These are phyloP conservation scores for Fusarium buharicum DNA, from an alignment of 2,329 filamentous ascomycete species.

Conservation along the genomic window DNA sequence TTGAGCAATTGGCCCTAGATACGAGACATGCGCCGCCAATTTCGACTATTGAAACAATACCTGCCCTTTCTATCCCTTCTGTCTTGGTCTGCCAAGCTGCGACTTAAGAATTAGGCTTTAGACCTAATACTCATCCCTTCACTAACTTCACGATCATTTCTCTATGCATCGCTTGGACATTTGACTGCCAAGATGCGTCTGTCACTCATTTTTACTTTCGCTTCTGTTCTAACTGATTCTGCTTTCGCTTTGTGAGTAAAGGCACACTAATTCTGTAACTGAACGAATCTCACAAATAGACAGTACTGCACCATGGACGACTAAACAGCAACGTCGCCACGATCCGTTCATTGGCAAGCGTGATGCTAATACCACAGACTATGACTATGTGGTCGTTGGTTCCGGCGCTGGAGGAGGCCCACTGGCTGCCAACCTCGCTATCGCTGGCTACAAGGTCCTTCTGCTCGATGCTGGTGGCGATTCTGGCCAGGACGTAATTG, in stretches of 20 bases:
- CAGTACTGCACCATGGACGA: conserved; percentile 3
- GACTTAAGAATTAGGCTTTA: background rate
- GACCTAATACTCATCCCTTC: background rate
- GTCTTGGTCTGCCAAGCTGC: background rate
- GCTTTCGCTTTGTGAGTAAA: conserved; percentile 12
- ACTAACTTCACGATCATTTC: background rate
- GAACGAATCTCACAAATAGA: background rate
- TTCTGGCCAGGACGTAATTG: conserved; percentile 52
- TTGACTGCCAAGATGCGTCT: conserved; percentile 25
- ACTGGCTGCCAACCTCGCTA: conserved; percentile 64
- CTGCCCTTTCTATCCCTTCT: too few species aligned
- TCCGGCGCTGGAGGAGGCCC: conserved; percentile 67
- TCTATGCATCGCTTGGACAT: background rate
- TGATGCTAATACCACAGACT: conserved; percentile 41
- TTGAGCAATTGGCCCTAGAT: too few species aligned
- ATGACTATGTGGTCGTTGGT: conserved; percentile 70
- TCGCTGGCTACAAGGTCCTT: conserved; percentile 66
- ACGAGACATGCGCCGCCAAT: too few species aligned
- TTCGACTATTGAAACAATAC: too few species aligned
- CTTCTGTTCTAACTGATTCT: conserved; percentile 27
- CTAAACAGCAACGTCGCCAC: background rate
- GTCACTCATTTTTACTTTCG: conserved; percentile 19
- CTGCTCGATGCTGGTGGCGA: conserved; percentile 69
- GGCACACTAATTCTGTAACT: accelerated
- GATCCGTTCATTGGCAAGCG: conserved; percentile 25